phyloP scores from a whole-genome alignment of 2,329 filamentous ascomycete genomes.

The Talaromyces atroroseus region DNA sequence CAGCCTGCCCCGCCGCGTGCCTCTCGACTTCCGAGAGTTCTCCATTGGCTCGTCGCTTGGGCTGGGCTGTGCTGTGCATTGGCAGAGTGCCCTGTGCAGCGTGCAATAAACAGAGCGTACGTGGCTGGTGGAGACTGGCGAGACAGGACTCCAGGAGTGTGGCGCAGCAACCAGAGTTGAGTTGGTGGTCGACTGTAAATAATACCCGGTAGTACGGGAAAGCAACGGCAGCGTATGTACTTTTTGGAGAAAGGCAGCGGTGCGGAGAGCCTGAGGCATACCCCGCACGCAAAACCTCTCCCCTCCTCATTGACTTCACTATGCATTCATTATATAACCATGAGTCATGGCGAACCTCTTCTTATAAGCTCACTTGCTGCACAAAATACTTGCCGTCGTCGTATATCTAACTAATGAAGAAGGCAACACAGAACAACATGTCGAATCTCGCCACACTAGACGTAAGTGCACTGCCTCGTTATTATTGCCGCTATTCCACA shows the following conservation, averaged over 20 bases:
- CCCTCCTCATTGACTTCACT: too few species aligned
- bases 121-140: background rate
- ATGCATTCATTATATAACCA: slow-evolving; percentile 16
- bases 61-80: too few species aligned
- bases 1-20: background rate
- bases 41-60: background rate
- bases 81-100: too few species aligned
- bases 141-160: background rate
- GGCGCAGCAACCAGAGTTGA: background rate
- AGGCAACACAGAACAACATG: slow-evolving; percentile 22
- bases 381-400: background rate
- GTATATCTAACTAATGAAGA: background rate
- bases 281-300: background rate
- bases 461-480: slow-evolving; percentile 21
- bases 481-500: too few species aligned
- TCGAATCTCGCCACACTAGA: slow-evolving; percentile 40
- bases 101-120: background rate
- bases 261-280: background rate
- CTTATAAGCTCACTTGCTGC: slow-evolving; percentile 12
- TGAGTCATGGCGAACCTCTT: background rate
- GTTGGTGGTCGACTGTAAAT: background rate
- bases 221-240: too few species aligned
- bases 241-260: background rate
- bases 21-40: background rate
- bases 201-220: background rate